Evolutionary conservation across 2,329 filamentous ascomycete species (phyloP), one percentile per base, ranked within the genome.

Genomic region (Xylaria hypoxylon): DNA sequence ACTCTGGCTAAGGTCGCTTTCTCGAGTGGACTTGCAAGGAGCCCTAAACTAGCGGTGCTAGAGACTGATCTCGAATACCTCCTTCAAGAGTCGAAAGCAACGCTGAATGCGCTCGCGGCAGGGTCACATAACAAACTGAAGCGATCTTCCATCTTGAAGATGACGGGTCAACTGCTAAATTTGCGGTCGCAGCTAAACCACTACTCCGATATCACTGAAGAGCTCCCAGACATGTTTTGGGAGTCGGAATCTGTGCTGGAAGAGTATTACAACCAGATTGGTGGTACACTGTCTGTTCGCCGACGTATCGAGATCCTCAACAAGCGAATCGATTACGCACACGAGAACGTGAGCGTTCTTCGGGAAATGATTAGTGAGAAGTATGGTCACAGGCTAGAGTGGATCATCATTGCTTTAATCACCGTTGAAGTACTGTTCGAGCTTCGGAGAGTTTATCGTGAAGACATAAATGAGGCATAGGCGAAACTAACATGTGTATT

Each of bases 291-390:
- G 40, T 96, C 98, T 79, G 94, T 98, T 26, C 92, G 92, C 38
- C 92, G 96, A 28, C 87, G 96, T 57, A 98, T 98, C 80, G 92
- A 92, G 74, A 90, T 93, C 19, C 81, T 98, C 72, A 99, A 99
- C 78, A 93, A 97, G 81, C 97, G 97, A 82, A 96, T 99, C 88
- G 95, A 97, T 76, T 98, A 99, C 78, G 96, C 95, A 0, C 92
- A 96, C 75, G 95, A 98, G 79, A 97, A 97, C 77, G 94, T 96
- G 6, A 92, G 86, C 59, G 94, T 98, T 17, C 81, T 98, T 68
- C 86, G 96, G 64, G 93, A 97, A 78, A 90, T 94, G 77, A 85
- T 96, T 62, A 96, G 92, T 76, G 94, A 98, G 83, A 93, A 93
- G 77, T 94, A 98, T 76, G 92, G 93, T 17, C 88, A 94, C 33